phyloP scores from a whole-genome alignment of 1,284 basidiomycete species.

The Sporisorium sorghi region DNA sequence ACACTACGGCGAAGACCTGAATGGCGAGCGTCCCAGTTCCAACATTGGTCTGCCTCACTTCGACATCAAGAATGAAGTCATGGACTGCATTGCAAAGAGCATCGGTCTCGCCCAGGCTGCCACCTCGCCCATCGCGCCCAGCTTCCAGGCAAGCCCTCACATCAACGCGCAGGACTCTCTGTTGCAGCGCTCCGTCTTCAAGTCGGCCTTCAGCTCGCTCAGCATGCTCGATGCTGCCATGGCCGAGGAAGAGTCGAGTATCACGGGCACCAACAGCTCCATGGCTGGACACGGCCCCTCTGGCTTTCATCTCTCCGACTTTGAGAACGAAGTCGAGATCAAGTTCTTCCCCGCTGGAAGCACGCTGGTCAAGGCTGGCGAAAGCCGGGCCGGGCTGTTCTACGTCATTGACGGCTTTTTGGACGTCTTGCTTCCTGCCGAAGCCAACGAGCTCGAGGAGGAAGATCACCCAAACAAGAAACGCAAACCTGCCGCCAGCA shows the following conservation, averaged over 20 bases:
- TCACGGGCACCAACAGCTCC: constrained; percentile 53
- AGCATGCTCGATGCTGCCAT: constrained; percentile 74
- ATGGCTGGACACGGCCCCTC: constrained; percentile 43
- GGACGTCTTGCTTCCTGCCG: constrained; percentile 83
- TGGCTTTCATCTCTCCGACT: constrained; percentile 71
- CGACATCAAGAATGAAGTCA: constrained; percentile 90
- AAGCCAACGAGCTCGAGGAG: constrained; percentile 66
- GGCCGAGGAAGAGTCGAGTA: constrained; percentile 55
- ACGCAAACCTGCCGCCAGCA: constrained; percentile 4
- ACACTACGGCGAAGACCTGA: constrained; percentile 11
- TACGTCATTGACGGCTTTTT: constrained; percentile 98
- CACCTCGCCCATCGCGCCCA: constrained; percentile 57
- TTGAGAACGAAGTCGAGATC: constrained; percentile 97
- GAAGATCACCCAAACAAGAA: constrained; percentile 23
- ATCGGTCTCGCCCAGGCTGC: constrained; percentile 90
- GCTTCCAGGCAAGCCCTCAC: constrained; percentile 68
- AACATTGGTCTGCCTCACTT: constrained; percentile 75
- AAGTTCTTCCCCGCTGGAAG: constrained; percentile 89
- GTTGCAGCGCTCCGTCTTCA: constrained; percentile 71
- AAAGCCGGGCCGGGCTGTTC: constrained; percentile 89
- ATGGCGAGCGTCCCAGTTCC: constrained; percentile 34
- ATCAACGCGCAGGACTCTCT: constrained; percentile 48
- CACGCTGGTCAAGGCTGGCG: constrained; percentile 87
- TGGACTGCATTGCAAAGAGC: constrained; percentile 96
- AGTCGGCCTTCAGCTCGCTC: constrained; percentile 85